Percentiles rank a stretch among this genome's conserved stretches.
Evolutionary conservation across 2,329 filamentous ascomycete genomes (phyloP).

Genomic region (Clonostachys solani): DNA sequence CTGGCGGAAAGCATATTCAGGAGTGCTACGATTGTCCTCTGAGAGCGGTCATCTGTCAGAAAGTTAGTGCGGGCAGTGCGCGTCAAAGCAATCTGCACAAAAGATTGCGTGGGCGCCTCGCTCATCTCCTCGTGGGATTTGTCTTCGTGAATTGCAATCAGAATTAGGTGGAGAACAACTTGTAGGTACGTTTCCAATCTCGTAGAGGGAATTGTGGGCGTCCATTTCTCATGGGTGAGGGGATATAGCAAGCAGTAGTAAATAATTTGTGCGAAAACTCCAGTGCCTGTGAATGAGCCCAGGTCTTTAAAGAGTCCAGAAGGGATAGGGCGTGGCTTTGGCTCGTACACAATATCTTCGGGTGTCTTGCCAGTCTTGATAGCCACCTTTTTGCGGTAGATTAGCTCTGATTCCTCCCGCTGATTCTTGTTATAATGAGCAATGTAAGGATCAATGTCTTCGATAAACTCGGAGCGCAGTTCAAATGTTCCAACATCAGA

Average conservation of each 20-base stretch:
- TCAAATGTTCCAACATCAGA: constrained; percentile 94
- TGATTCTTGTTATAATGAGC: constrained; percentile 97
- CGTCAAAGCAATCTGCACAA: constrained; percentile 67
- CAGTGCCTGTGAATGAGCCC: constrained; percentile 74
- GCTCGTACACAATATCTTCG: constrained; percentile 88
- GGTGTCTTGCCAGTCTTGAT: constrained; percentile 78
- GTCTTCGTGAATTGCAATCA: constrained; percentile 86
- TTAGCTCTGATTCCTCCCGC: constrained; percentile 87
- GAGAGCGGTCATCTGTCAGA: constrained; percentile 47
- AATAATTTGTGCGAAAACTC: constrained; percentile 84
- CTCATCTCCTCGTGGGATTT: constrained; percentile 50
- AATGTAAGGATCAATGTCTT: constrained; percentile 91
- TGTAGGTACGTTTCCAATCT: constrained; percentile 89
- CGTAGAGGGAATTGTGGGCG: constrained; percentile 72
- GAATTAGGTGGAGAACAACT: constrained; percentile 80
- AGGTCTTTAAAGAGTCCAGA: constrained; percentile 75
- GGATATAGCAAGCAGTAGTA: constrained; percentile 86
- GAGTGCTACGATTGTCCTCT: constrained; percentile 61
- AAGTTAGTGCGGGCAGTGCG: constrained; percentile 59
- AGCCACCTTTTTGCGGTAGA: constrained; percentile 82
- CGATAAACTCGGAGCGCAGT: constrained; percentile 78
- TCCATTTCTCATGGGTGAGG: constrained; percentile 62
- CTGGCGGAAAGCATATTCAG: constrained; percentile 58
- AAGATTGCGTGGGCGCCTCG: constrained; percentile 53
- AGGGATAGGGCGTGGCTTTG: constrained; percentile 70